A percentile compares a stretch with the other conserved stretches of the same genome.
phyloP scores from a whole-genome alignment of 2,329 filamentous ascomycete genomes.

The Phialophora verrucosa region DNA sequence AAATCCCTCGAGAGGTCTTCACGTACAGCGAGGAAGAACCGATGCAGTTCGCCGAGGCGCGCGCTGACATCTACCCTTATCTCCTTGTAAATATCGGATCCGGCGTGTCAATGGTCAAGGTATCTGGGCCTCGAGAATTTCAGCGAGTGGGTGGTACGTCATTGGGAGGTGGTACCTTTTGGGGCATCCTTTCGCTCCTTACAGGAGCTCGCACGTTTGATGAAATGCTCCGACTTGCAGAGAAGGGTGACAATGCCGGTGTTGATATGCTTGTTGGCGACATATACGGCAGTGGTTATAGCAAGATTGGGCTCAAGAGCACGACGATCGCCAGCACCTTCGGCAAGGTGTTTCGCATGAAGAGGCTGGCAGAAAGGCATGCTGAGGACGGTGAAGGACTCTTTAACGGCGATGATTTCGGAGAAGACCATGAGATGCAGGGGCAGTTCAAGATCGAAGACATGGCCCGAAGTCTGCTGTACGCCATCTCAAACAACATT shows the following conservation, averaged over 20 bases:
- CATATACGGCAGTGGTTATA: constrained; percentile 93
- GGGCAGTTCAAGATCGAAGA: constrained; percentile 76
- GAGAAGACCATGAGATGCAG: constrained; percentile 46
- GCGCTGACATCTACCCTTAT: constrained; percentile 89
- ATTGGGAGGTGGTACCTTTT: constrained; percentile 94
- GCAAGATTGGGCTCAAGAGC: constrained; percentile 92
- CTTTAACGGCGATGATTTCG: constrained; percentile 54
- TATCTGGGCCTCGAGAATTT: constrained; percentile 84
- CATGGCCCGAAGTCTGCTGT: constrained; percentile 87
- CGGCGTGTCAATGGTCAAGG: constrained; percentile 95
- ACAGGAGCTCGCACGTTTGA: constrained; percentile 97
- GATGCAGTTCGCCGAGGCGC: constrained; percentile 82
- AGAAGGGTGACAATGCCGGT: constrained; percentile 85
- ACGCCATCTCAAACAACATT: constrained; percentile 67
- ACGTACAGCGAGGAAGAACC: constrained; percentile 88
- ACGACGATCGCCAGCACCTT: constrained; percentile 96
- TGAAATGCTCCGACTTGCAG: constrained; percentile 93
- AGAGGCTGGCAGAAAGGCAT: constrained; percentile 77
- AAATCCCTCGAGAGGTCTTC: constrained; percentile 96
- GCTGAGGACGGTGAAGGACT: constrained; percentile 74
- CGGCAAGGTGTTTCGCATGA: constrained; percentile 94
- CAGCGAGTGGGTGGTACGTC: constrained; percentile 94
- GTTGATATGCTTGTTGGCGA: constrained; percentile 98
- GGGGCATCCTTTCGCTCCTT: constrained; percentile 88
- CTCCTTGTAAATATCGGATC: constrained; percentile 98